Base-by-base conservation (phyloP, 768 basidiomycete genomes). In the Porpolomopsis calyptriformis region DNA sequence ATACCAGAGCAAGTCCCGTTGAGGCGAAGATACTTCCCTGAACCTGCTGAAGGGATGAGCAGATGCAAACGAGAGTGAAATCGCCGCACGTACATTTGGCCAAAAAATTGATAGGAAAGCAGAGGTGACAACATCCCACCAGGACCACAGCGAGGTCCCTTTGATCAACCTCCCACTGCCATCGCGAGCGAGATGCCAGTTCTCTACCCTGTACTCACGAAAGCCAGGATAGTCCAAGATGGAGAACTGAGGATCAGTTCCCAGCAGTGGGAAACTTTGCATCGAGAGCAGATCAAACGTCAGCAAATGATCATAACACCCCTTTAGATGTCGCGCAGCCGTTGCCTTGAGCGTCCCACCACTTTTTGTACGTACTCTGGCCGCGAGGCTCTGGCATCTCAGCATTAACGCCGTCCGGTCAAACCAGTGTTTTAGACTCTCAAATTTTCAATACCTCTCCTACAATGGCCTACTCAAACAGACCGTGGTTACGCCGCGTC, bases 171-270 rank as follows among this genome's bases (percentile, higher is more conserved):
- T 58, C 11, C 65, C 57, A 44, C 58, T 67, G 1, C 70, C 71
- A 55, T 71, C 62, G 23, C 67, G 69, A 31, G 64, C 63, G 23
- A 73, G 50, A 11, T 60, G 70, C 68, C 67, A 68, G 47, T 78
- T 72, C 48, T 78, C 73, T 20, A 85, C 66, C 42, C 76, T 69
- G 49, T 80, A 84, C 57, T 86, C 82, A 40, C 63, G 64, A 56
- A 67, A 78, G 14, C 68, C 72, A 31, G 66, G 64, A 50, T 60
- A 65, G 29, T 68, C 59, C 37, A 71, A 54, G 33, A 81, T 54
- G 5, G 65, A 64, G 49, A 83, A 66, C 55, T 84, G 73, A 42
- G 80, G 80, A 52, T 66, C 56, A 22, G 60, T 50, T 23, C 56
- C 55, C 19, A 69, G 46, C n/a, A 66, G 68, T 46, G 53, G 56